Evolutionary conservation across 1,139 yeast species (phyloP), one percentile per base, ranked within the genome.

Genomic region (Taphrina confusa): DNA sequence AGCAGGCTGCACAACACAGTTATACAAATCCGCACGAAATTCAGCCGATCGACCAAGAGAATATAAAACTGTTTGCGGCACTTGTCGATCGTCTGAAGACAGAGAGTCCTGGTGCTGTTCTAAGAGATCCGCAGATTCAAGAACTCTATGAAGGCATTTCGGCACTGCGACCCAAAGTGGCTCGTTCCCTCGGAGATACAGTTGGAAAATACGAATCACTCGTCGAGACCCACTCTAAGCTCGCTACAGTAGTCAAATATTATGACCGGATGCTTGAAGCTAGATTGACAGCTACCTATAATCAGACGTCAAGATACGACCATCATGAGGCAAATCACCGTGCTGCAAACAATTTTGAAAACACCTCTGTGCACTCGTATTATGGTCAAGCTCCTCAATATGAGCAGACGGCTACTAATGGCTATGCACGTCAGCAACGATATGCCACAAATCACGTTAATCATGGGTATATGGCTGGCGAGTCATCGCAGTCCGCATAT

Each of bases 261-360:
- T 92, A 92, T 69, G 96, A 92, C 71, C 81, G 81, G 64, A 78
- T 87, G 60, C 76, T 91, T 63, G 96, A 92, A 66, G 79, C 81
- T 37, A 79, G 90, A 70, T 75, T 85, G 58, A 73, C 75, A 33
- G 74, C 74, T 65, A 81, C 82, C 1, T 80, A 80, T 67, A 76
- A 76, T 28, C 62, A 69, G 9, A 11, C 23, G 9, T 25, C 18
- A 25, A 22, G 20, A 18, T 37, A 37, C 25, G 23, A 25, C 6
- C 34, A 36, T 16, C 42, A 37, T 8, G 18, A 14, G 12, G 42
- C 18, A 9, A n/a, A n/a, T n/a, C 23, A n/a, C 9, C 2, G 42
- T 9, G 6, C 6, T 18, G 1, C 25, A 1, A n/a, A 25, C 8
- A 37, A 16, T 6, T 16, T 18, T 37, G 42, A n/a, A 4, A 25